These are phyloP conservation scores for Canna indica DNA, from an alignment of 176 grass and related monocot species.

Conservation along the genomic window DNA sequence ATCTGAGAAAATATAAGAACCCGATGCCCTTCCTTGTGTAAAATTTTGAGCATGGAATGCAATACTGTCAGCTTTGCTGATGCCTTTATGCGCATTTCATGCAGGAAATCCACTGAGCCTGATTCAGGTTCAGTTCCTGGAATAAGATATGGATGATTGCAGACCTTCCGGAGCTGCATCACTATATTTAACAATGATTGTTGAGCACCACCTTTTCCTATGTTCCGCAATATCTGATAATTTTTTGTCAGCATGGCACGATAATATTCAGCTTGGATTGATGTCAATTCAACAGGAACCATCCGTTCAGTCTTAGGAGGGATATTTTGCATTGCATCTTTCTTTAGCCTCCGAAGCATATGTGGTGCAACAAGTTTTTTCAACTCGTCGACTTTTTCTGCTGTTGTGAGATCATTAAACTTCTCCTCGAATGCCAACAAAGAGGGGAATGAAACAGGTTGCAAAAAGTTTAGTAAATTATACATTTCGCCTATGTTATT, in stretches of 20 bases:
- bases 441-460: constrained; percentile 90
- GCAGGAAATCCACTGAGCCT: constrained; percentile 77
- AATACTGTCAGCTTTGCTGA: constrained; percentile 82
- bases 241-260: constrained; percentile 98
- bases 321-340: constrained; percentile 97
- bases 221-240: constrained; percentile 80
- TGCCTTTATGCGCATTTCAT: constrained; percentile 98
- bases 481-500: constrained; percentile 99
- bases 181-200: constrained; percentile 97
- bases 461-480: constrained; percentile 91
- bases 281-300: constrained; percentile 91
- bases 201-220: constrained; percentile 71
- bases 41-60: constrained; percentile 91
- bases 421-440: constrained; percentile 87
- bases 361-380: constrained; percentile 99
- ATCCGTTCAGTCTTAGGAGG: constrained; percentile 93
- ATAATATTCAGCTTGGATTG: constrained; percentile 96
- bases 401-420: constrained; percentile 88
- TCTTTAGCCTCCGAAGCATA: constrained; percentile 92
- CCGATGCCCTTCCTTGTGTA: constrained; percentile 78
- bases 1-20: constrained; percentile 99
- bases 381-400: constrained; percentile 94
- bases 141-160: constrained; percentile 99
- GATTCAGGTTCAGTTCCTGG: constrained; percentile 92
- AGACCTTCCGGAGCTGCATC: constrained; percentile 99